Percentiles rank a stretch among this genome's conserved stretches.
These are phyloP conservation scores for Aspergillus mulundensis DNA, from an alignment of 495 filamentous ascomycete genomes.

Conservation along the genomic window DNA sequence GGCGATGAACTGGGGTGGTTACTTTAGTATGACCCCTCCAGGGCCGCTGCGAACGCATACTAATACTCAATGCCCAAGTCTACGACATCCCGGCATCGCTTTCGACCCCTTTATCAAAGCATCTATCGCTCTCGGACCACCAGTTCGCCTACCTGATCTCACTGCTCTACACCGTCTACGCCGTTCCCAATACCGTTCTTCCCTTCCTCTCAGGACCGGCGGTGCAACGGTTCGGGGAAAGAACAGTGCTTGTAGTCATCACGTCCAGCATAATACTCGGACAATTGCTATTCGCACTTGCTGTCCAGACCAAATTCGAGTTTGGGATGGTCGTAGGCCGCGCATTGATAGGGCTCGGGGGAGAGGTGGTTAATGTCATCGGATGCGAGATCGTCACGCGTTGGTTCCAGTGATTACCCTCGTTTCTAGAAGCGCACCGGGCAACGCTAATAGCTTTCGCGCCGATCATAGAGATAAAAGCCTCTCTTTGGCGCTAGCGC, in stretches of 20 bases:
- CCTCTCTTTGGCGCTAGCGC: background rate
- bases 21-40: background rate
- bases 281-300: conserved; percentile 1
- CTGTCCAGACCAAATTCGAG: background rate
- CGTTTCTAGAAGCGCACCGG: background rate
- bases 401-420: conserved; percentile 8
- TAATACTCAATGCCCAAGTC: background rate
- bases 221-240: conserved; percentile 4
- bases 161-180: conserved; percentile 2
- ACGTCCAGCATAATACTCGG: background rate
- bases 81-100: conserved; percentile 5
- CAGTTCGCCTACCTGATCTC: conserved; percentile 3
- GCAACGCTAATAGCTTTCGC: background rate
- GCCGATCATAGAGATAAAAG: background rate
- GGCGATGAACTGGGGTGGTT: background rate
- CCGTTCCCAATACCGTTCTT: background rate
- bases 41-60: background rate
- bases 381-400: conserved; percentile 9
- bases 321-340: conserved; percentile 3
- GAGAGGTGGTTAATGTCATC: conserved; percentile 2
- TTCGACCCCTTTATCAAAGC: background rate
- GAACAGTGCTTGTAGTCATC: background rate
- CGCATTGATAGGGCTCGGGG: conserved; percentile 3
- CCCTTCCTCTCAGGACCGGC: conserved; percentile 6
- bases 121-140: background rate